Base-by-base conservation (phyloP, 1,284 basidiomycete genomes). In the Cyathus pygmaeus region DNA sequence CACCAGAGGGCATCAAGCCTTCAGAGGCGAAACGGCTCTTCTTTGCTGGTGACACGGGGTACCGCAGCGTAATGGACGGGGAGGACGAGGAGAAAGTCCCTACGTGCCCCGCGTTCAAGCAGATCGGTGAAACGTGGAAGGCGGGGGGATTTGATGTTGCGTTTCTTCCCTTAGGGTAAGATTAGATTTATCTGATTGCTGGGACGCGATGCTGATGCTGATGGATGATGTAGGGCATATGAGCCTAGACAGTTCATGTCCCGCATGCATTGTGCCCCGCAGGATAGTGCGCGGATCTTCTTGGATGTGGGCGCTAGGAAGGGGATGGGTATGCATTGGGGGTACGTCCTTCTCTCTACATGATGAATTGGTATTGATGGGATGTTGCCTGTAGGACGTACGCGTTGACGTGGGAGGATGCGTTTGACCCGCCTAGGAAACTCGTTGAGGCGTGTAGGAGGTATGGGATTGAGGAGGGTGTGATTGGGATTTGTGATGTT, bases 31-130 rank as follows among this genome's bases (percentile, higher is more conserved):
- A 76, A 49, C 83, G 85, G 68, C 78, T 89, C 41, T 93, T 84
- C 76, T 92, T 92, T 68, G 89, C 79, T 4, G 91, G 92, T 11
- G 91, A 93, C 73, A 93, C 90, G 1, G 90, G 86, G n/a, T 87
- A 89, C 70, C 77, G 83, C 24, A 69, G 78, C 5, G 84, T 88
- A 3, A 59, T 62, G 13, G 74, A 80, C 31, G 82, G 82, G 1
- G 79, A 87, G 63, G 78, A 88, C 53, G 83, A 86, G 64, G 83
- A 86, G 6, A 74, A 75, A 10, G 79, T 86, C 1, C 86, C 89
- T 0, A 75, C 81, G 3, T 92, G 90, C 69, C 91, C 90, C 11
- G 91, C 84, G 2, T 93, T 93, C 74, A 82, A 83, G 66, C 83
- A 90, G 74, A 88, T 92, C 56, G 91, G 91, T 3, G 79, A 85